Conservation (phyloP, 2,329 filamentous ascomycete genomes). For the Bertia moriformis region DNA sequence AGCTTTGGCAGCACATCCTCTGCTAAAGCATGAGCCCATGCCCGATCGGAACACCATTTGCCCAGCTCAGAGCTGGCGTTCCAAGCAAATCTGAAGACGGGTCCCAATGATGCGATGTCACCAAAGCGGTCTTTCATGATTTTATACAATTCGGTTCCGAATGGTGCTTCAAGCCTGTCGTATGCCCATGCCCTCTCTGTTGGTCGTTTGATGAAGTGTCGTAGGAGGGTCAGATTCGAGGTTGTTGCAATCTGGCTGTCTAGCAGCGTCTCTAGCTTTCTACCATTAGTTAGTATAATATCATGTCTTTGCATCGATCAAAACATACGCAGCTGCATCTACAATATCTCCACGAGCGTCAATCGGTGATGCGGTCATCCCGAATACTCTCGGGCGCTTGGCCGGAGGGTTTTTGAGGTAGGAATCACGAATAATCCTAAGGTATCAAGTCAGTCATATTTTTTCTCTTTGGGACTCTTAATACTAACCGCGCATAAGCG, state of each 20-base stretch:
- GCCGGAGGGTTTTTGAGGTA: conserved; percentile 24
- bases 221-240: neutral
- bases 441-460: neutral
- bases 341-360: conserved; percentile 65
- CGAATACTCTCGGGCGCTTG: conserved; percentile 64
- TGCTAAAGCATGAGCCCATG: conserved; percentile 59
- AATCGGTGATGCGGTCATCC: conserved; percentile 93
- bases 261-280: conserved; percentile 60
- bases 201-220: neutral
- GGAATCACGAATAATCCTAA: conserved; percentile 18
- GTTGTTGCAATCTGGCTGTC: conserved; percentile 73
- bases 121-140: conserved; percentile 31
- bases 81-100: conserved; percentile 42
- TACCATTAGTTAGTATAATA: neutral
- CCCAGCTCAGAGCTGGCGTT: conserved; percentile 56
- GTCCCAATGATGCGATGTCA: conserved; percentile 29
- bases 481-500: conserved; percentile 76
- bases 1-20: conserved; percentile 29
- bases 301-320: neutral
- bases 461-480: conserved; percentile 19
- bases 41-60: conserved; percentile 69
- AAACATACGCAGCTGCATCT: conserved; percentile 38
- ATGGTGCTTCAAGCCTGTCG: conserved; percentile 26
- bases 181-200: conserved; percentile 43
- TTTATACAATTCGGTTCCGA: conserved; percentile 50